Base-by-base conservation (phyloP, 495 filamentous ascomycete species). In the Neohortaea acidophila region DNA sequence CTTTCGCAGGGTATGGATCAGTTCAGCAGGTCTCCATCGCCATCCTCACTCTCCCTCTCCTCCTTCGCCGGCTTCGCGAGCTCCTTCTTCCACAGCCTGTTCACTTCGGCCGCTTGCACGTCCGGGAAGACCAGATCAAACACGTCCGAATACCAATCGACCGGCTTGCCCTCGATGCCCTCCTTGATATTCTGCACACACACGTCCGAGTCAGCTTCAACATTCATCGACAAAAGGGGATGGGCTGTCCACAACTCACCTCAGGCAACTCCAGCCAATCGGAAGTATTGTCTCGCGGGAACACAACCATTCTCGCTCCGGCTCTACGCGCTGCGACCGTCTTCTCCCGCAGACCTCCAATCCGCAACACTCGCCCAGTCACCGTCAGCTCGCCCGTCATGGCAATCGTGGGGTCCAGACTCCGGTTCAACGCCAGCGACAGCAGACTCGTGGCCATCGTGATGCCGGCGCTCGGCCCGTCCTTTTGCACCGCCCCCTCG, bases 311-410 rank as follows among this genome's bases (percentile, higher is more conserved):
- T 64, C 78, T 89, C 42, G 84, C 91, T 41, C 91, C 91, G 33
- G 91, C 89, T 40, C 91, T 70, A 46, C 86, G 70, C 34, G 91
- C 91, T 33, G 91, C 91, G 36, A 99, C 89, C n/a, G 89, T 93
- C 74, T 99, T 99, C 69, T 99, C 91, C 39, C 91, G 68, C 51
- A 99, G 62, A 0, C 91, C 91, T 19, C 91, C 91, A 62, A 99
- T 99, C 51, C 91, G 70, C 38, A 99, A 63, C 4, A 99, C 87
- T 61, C 96, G 96, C 21, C 91, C 91, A 15, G 91, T 99, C 35
- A 99, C 81, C 0, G 91, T 99, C 48, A 99, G 62, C 62, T 99
- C 91, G 47, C 91, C 91, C 15, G 91, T 99, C 91, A 99, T 99
- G 33, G 91, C 87, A 52, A 96, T 76, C 19, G 82, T 83, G 2